Percentiles rank a stretch among this genome's conserved stretches.
These are phyloP conservation scores for Epichloe scottii DNA, from an alignment of 2,329 filamentous ascomycete species.

Conservation along the genomic window DNA sequence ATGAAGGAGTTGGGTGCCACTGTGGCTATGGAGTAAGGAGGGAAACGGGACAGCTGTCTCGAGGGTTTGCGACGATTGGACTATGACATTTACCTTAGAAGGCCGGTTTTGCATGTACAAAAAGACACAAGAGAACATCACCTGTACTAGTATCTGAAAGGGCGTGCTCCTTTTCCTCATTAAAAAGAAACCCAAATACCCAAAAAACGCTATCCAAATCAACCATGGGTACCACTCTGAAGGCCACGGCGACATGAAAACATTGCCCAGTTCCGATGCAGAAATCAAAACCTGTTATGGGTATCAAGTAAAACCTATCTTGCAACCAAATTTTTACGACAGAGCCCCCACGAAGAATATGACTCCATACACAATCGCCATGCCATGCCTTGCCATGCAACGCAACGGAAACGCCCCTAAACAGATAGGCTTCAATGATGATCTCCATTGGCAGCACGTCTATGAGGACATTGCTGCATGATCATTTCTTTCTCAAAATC, in stretches of 20 bases:
- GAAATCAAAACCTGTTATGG: slow-evolving; percentile 7
- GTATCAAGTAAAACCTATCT: slow-evolving; percentile 17
- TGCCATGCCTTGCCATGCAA: slow-evolving; percentile 16
- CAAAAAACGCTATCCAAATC: not conserved
- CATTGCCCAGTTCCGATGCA: not conserved
- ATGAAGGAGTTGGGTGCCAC: slow-evolving; percentile 89
- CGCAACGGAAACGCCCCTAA: not conserved
- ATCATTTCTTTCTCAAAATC: slow-evolving; percentile 33
- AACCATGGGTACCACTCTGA: not conserved
- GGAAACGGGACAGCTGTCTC: slow-evolving; percentile 1
- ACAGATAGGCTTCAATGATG: slow-evolving; percentile 9
- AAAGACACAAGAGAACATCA: slow-evolving; percentile 10
- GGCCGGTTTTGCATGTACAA: slow-evolving; percentile 26
- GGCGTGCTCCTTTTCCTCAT: not conserved
- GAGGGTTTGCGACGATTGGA: not conserved
- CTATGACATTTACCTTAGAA: slow-evolving; percentile 19
- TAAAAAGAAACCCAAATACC: not conserved
- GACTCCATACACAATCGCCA: slow-evolving; percentile 9
- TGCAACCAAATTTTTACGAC: not conserved
- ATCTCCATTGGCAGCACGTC: slow-evolving; percentile 19
- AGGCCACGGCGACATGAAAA: not conserved
- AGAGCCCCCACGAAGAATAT: not conserved
- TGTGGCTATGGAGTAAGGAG: slow-evolving; percentile 73
- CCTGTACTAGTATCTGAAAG: slow-evolving; percentile 26
- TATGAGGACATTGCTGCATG: slow-evolving; percentile 28